phyloP scores from a whole-genome alignment of 2,329 filamentous ascomycete species.

The Fusarium acutatum region DNA sequence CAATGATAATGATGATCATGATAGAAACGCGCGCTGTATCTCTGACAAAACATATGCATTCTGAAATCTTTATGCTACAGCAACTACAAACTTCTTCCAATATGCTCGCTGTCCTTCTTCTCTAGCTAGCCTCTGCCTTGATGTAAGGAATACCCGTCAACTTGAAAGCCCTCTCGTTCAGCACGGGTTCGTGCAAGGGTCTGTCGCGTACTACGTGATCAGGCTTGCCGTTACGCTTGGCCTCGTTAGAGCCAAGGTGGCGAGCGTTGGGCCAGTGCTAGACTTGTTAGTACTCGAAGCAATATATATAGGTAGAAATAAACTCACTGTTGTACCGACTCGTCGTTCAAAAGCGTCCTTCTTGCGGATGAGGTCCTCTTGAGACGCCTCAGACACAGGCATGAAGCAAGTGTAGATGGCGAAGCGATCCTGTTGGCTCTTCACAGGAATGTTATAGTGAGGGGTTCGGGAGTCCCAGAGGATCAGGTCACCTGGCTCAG shows the following conservation, averaged over 20 bases:
- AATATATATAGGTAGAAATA: background rate
- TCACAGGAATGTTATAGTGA: slow-evolving; percentile 53
- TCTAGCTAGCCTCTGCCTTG: background rate
- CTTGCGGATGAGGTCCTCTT: slow-evolving; percentile 52
- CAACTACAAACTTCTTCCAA: background rate
- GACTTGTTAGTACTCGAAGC: background rate
- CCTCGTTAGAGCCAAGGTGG: slow-evolving; percentile 24
- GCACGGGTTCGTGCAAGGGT: slow-evolving; percentile 27
- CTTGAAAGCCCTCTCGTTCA: slow-evolving; percentile 33
- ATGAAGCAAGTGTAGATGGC: slow-evolving; percentile 45
- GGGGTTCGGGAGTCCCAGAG: slow-evolving; percentile 51
- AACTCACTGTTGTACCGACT: slow-evolving; percentile 47
- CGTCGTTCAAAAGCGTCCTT: slow-evolving; percentile 50
- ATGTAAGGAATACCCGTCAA: slow-evolving; percentile 38
- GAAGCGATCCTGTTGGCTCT: slow-evolving; percentile 48
- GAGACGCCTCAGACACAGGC: slow-evolving; percentile 28
- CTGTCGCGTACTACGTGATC: slow-evolving; percentile 27
- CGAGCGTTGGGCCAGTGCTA: slow-evolving; percentile 48
- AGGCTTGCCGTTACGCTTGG: slow-evolving; percentile 32
- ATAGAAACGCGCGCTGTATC: background rate
- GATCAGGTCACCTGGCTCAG: slow-evolving; percentile 54
- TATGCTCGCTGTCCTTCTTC: no score
- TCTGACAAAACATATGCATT: background rate
- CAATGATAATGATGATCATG: background rate
- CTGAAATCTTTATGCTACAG: background rate